Conservation (phyloP, 2,329 filamentous ascomycete genomes). For the Paecilomyces dactylethromorphus region DNA sequence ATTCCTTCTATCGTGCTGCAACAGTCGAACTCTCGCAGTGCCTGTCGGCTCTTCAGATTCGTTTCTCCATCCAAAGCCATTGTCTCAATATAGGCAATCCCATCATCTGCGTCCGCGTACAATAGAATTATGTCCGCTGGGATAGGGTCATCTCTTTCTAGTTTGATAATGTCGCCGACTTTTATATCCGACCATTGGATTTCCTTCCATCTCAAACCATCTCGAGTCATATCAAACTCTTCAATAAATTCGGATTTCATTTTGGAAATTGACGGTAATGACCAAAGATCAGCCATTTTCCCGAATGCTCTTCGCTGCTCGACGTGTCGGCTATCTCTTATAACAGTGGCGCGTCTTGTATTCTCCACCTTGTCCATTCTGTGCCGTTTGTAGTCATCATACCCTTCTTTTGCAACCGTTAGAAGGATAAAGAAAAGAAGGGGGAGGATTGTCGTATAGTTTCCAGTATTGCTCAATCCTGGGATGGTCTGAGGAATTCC, state of each 20-base stretch:
- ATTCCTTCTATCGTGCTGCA: constrained; percentile 27
- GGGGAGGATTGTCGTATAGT: constrained; percentile 75
- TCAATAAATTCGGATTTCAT: constrained; percentile 51
- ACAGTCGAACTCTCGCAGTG: constrained; percentile 46
- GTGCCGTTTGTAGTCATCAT: constrained; percentile 73
- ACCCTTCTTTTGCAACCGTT: constrained; percentile 80
- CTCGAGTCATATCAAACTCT: constrained; percentile 41
- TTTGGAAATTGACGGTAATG: background rate
- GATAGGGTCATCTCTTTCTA: constrained; percentile 62
- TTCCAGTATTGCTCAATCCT: constrained; percentile 74
- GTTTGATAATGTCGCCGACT: constrained; percentile 67
- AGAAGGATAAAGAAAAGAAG: constrained; percentile 69
- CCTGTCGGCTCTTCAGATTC: constrained; percentile 50
- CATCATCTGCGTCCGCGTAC: constrained; percentile 62
- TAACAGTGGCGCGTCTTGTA: constrained; percentile 2
- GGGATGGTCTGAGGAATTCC: constrained; percentile 79
- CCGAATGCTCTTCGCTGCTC: background rate
- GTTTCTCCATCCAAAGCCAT: constrained; percentile 52
- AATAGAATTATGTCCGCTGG: constrained; percentile 70
- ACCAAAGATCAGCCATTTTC: background rate
- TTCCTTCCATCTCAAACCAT: constrained; percentile 46
- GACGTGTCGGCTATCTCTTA: background rate
- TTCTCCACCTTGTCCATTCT: constrained; percentile 75
- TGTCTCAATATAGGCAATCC: constrained; percentile 59
- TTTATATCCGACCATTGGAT: constrained; percentile 66